phyloP scores from a whole-genome alignment of 805 yeast genomes.

The Kodamaea kakaduensis region DNA sequence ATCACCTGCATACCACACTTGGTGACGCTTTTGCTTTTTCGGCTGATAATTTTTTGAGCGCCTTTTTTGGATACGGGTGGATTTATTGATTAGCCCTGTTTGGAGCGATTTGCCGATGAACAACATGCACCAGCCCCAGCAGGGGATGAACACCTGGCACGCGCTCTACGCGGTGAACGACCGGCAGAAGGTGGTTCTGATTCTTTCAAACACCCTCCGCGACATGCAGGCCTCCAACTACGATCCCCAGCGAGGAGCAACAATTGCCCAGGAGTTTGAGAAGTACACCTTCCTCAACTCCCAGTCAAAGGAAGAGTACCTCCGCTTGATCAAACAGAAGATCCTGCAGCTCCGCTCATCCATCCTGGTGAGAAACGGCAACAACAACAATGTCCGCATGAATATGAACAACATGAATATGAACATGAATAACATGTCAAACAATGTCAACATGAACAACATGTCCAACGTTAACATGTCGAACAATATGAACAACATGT shows the following conservation, averaged over 20 bases:
- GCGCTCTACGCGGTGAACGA: constrained; percentile 23
- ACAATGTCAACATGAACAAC: constrained; percentile 9
- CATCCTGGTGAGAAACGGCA: constrained; percentile 13
- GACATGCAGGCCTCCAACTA: constrained; percentile 33
- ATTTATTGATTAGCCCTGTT: constrained; percentile 11
- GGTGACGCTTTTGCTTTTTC: constrained; percentile 3
- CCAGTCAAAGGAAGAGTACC: constrained; percentile 54
- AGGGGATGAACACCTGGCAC: constrained; percentile 26
- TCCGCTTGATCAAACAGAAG: constrained; percentile 37
- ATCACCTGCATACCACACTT: constrained; percentile 2
- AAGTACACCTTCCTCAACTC: constrained; percentile 59
- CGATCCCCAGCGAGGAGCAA: constrained; percentile 33
- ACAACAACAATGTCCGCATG: not conserved
- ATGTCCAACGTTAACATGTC: constrained; percentile 3
- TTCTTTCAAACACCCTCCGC: constrained; percentile 33
- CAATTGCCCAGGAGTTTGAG: constrained; percentile 67
- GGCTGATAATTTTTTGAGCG: constrained; percentile 1
- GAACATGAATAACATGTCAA: constrained; percentile 2
- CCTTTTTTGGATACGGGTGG: not conserved
- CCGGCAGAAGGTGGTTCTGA: constrained; percentile 39
- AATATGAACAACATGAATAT: constrained; percentile 2
- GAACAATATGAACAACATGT: constrained; percentile 16
- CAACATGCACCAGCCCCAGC: constrained; percentile 19
- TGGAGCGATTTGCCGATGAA: constrained; percentile 9
- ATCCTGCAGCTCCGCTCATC: constrained; percentile 27